These are phyloP conservation scores for Pseudognaphalium luteoalbum DNA, from an alignment of 129 eudicot species.

Conservation along the genomic window DNA sequence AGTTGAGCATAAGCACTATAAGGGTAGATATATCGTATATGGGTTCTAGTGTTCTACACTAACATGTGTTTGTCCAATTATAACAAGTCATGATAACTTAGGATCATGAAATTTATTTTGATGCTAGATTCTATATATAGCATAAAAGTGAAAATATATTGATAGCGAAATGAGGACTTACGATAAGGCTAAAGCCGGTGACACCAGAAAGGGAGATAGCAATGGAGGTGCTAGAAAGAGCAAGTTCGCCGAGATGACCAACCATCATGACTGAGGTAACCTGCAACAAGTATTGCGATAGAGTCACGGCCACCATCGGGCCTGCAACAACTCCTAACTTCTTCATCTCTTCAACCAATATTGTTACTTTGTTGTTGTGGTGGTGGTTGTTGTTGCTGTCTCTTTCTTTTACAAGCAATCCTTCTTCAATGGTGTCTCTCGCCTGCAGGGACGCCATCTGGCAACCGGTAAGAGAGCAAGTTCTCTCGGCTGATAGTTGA, in stretches of 20 bases:
- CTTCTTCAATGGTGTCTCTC: slow-evolving; percentile 41
- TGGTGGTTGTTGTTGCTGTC: too few relatives aligned
- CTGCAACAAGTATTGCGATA: slow-evolving; percentile 60
- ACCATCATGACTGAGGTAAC: slow-evolving; percentile 69
- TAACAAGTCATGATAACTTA: not conserved
- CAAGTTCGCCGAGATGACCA: slow-evolving; percentile 80
- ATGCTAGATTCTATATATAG: too few relatives aligned
- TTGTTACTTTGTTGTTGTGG: slow-evolving; percentile 22
- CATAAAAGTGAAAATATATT: too few relatives aligned
- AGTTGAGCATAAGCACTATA: not conserved
- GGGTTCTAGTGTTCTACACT: not conserved
- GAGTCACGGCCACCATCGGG: slow-evolving; percentile 73
- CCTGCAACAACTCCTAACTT: slow-evolving; percentile 61
- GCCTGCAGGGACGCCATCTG: not conserved
- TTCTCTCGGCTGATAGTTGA: too few relatives aligned
- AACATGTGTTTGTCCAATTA: too few relatives aligned
- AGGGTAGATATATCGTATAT: not conserved
- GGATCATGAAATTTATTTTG: too few relatives aligned
- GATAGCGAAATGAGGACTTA: slow-evolving; percentile 22
- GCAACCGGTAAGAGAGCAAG: not conserved
- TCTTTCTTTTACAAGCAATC: slow-evolving; percentile 29
- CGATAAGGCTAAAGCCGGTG: slow-evolving; percentile 79
- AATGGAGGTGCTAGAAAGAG: not conserved
- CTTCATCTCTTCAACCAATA: slow-evolving; percentile 52
- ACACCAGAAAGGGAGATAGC: slow-evolving; percentile 71